A percentile compares a stretch with the other conserved stretches of the same genome.
These are phyloP conservation scores for Amylostereum chailletii DNA, from an alignment of 1,284 basidiomycete genomes.

Conservation along the genomic window DNA sequence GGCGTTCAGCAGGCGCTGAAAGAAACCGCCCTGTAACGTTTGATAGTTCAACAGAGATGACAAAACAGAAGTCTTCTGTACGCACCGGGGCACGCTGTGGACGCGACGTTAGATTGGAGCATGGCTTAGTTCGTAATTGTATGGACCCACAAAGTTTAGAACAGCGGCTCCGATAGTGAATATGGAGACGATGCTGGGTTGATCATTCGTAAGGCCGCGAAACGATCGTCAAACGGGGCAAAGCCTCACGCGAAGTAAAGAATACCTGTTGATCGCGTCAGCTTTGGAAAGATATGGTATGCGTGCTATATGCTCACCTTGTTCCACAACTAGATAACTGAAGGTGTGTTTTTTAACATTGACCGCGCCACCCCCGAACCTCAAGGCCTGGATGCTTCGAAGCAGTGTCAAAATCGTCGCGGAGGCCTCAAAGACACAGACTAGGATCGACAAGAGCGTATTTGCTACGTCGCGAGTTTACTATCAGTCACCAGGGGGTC, in stretches of 20 bases:
- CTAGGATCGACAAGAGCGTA: slow-evolving; percentile 20
- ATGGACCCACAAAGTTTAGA: slow-evolving; percentile 20
- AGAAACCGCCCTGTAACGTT: slow-evolving; percentile 16
- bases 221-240: neutral
- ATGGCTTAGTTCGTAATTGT: neutral
- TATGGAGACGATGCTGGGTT: slow-evolving; percentile 16
- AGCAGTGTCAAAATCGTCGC: slow-evolving; percentile 19
- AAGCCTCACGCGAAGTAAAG: slow-evolving; percentile 19
- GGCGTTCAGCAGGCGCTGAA: slow-evolving; percentile 22
- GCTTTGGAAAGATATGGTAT: neutral
- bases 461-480: slow-evolving; percentile 14
- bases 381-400: slow-evolving; percentile 21
- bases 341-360: slow-evolving; percentile 17
- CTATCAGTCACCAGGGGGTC: neutral
- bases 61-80: neutral
- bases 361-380: slow-evolving; percentile 11
- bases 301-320: slow-evolving; percentile 15
- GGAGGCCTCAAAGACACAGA: slow-evolving; percentile 20
- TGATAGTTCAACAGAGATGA: neutral
- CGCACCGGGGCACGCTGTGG: neutral
- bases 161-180: slow-evolving; percentile 21
- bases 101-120: neutral
- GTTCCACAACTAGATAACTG: slow-evolving; percentile 20
- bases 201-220: too few species aligned
- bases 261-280: slow-evolving; percentile 10